A percentile compares a stretch with the other conserved stretches of the same genome.
Evolutionary conservation across 176 grass and related monocot genomes (phyloP).

Genomic region (Avena sativa): DNA sequence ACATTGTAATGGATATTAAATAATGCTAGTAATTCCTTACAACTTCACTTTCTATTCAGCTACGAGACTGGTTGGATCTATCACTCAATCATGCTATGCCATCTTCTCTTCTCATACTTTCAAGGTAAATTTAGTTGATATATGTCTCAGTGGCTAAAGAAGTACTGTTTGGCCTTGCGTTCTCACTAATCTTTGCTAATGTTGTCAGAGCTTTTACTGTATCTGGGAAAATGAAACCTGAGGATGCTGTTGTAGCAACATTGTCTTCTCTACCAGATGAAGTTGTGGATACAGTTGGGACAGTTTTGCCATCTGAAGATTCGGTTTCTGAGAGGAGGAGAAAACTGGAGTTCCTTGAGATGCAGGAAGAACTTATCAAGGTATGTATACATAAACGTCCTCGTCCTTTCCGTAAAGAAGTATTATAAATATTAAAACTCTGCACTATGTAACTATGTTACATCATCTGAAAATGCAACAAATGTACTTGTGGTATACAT

Average conservation of each 20-base stretch:
- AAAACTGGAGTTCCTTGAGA: constrained; percentile 95
- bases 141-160: constrained; percentile 20
- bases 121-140: constrained; percentile 63
- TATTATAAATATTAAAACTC: constrained; percentile 28
- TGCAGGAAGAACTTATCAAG: constrained; percentile 99
- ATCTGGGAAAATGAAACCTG: constrained; percentile 97
- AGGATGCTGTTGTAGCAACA: constrained; percentile 98
- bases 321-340: constrained; percentile 94
- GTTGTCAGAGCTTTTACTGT: constrained; percentile 87
- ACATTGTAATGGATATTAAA: constrained; percentile 27
- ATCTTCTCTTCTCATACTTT: constrained; percentile 98
- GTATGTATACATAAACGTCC: constrained; percentile 53
- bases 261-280: constrained; percentile 98
- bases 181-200: constrained; percentile 35
- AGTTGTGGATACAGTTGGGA: constrained; percentile 98
- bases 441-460: constrained; percentile 30
- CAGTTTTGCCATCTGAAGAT: constrained; percentile 96
- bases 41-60: constrained; percentile 57
- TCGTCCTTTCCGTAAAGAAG: constrained; percentile 26
- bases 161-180: constrained; percentile 31
- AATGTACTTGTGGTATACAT: constrained; percentile 23
- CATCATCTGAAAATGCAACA: constrained; percentile 31
- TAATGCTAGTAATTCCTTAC: constrained; percentile 3
- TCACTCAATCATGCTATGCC: constrained; percentile 94
- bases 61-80: constrained; percentile 94